Evolutionary conservation across 2,329 filamentous ascomycete genomes (phyloP), one percentile per base, ranked within the genome.

Genomic region (Pyricularia sp.): DNA sequence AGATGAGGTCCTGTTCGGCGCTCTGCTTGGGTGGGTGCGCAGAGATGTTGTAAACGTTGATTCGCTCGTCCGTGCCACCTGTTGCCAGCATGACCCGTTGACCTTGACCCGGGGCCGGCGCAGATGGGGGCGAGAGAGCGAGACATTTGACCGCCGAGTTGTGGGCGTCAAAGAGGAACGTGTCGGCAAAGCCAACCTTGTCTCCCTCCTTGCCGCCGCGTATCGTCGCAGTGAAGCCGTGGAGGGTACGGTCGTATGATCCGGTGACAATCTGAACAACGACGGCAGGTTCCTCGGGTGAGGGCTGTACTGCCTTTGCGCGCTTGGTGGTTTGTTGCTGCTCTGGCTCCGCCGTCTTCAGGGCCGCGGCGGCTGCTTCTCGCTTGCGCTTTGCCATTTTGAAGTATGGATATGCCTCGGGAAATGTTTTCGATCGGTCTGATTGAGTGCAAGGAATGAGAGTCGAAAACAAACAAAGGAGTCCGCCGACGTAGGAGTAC

Each of bases 101-200:
- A n/a, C 79, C 77, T 75, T 88, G 87, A 68, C 81, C 84, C 13
- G 79, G 81, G 65, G 79, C 73, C 1, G 82, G 79, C 22, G 82
- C 83, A 13, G 90, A 90, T 0, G 89, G 81, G 3, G 89, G 88
- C 9, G 93, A 97, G 67, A 97, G 78, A 28, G 93, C 91, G 40
- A 99, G 82, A 73, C 91, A 96, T 71, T 92, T 89, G 73, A 99
- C 91, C 4, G 94, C 88, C 13, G 93, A 96, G 65, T 86, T 83
- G 77, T 99, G 94, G 16, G 94, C 93, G 73, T 93, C 91, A 83
- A 99, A 97, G 65, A 99, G 84, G 75, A 99, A 99, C 0, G 90
- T 93, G 75, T 97, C 93, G 69, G 90, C 85, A 73, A 97, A 97
- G 63, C 87, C 81, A 65, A 87, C 80, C 22, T 31, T 35, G 16